Base-by-base conservation (phyloP, 2,329 filamentous ascomycete species). In the Colletotrichum chrysophilum region DNA sequence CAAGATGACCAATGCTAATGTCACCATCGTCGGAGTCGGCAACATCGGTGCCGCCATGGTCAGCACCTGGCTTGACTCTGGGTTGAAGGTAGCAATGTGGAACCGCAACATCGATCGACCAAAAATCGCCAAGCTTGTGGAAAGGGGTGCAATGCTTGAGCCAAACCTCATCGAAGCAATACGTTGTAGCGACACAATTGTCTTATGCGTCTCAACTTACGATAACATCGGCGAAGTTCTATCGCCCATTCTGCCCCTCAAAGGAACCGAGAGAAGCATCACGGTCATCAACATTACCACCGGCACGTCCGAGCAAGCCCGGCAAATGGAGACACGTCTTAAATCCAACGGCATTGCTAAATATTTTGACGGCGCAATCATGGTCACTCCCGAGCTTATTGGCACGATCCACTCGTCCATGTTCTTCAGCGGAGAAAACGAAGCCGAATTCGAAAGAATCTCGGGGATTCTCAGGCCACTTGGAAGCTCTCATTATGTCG, bases 351-450 rank as follows among this genome's bases (percentile, higher is more conserved):
- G 78, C 6, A 78, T 75, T 2, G 52, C 58, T 1, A 38, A 38
- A 26, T 82, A 81, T 71, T 78, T 81, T 34, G 81, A 82, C 77
- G 81, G 81, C 58, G 80, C 78, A 38, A 78, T 82, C 70, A 81
- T 82, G 80, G 80, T 80, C 5, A 80, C 80, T 4, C 80, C 81
- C 34, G 76, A 80, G 60, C 75, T 82, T 48, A 77, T 82, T 14
- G 80, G 80, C 55, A 78, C 74, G 13, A 76, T 78, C 3, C 75
- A 79, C 12, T 61, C 77, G 34, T 77, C 79, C 18, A 72, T 82
- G 48, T 36, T 80, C 26, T 71, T 78, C 52, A 79, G 79, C 67
- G 81, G 79, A 60, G 79, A 79, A 67, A 75, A 26, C 24, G 71
- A 79, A 62, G 67, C 72, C 2, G 43, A 4, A 5, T 79, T 78